Evolutionary conservation across 805 yeast genomes (phyloP).

Genomic region (Yarrowia sp.): DNA sequence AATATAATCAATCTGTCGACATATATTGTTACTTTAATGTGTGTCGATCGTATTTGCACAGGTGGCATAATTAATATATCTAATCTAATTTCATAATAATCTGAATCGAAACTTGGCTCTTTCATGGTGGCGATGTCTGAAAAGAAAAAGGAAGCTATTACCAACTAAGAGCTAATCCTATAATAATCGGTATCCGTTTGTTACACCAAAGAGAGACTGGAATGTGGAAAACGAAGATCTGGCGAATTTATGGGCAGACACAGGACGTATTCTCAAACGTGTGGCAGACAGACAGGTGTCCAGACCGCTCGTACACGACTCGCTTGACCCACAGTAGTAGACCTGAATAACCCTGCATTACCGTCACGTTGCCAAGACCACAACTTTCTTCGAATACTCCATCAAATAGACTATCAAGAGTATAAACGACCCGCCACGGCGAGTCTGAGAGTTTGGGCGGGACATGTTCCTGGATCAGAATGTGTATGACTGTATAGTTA

Average conservation of each 20-base stretch:
- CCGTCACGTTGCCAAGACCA: conserved; percentile 24
- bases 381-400: conserved; percentile 3
- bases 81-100: conserved; percentile 6
- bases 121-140: too few species aligned
- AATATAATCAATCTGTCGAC: conserved; percentile 13
- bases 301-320: not conserved
- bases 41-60: conserved; percentile 26
- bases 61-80: conserved; percentile 15
- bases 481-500: conserved; percentile 17
- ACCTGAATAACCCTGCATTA: conserved; percentile 25
- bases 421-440: not conserved
- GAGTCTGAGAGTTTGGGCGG: not conserved
- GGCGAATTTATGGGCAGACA: too few species aligned
- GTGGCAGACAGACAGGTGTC: too few species aligned
- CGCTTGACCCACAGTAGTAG: conserved; percentile 10
- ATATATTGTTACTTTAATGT: not conserved
- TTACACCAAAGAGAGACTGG: too few species aligned
- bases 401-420: not conserved
- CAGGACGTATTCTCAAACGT: too few species aligned
- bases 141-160: too few species aligned
- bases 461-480: conserved; percentile 2
- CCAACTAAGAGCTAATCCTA: too few species aligned
- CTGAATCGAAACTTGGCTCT: not conserved
- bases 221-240: too few species aligned
- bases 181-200: too few species aligned